Conservation (phyloP, 306 rosid species). For the Carpinus viminea region DNA sequence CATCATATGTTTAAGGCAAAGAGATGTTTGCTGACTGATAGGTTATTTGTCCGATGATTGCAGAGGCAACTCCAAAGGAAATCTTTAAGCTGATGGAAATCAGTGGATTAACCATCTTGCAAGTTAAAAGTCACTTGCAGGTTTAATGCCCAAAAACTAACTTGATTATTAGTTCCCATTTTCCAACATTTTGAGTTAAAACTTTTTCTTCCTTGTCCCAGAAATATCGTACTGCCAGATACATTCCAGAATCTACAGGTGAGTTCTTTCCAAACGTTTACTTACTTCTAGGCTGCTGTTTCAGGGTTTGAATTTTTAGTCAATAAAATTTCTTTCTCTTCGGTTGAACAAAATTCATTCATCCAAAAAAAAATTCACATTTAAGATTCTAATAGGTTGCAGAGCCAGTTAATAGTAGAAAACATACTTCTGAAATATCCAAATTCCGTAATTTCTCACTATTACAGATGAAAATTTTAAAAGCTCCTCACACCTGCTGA, state of each 20-base stretch:
- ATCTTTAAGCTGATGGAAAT: background rate
- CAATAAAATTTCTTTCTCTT: too few species aligned
- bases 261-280: background rate
- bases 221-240: background rate
- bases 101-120: background rate
- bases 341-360: background rate
- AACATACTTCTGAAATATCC: background rate
- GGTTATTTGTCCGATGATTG: background rate
- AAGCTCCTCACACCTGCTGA: background rate
- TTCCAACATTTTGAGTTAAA: background rate
- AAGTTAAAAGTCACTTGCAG: conserved; percentile 5
- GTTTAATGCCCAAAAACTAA: background rate
- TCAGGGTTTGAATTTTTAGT: background rate
- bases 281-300: background rate
- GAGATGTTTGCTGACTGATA: background rate
- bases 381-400: background rate
- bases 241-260: background rate
- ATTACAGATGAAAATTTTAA: too few species aligned
- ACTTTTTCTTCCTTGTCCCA: background rate
- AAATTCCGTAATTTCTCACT: background rate
- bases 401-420: background rate
- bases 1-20: background rate
- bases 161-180: background rate
- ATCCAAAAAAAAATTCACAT: background rate
- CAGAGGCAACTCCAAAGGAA: conserved; percentile 1